Conservation (phyloP, 1,139 yeast genomes). For the Geotrichum macrosporum region DNA sequence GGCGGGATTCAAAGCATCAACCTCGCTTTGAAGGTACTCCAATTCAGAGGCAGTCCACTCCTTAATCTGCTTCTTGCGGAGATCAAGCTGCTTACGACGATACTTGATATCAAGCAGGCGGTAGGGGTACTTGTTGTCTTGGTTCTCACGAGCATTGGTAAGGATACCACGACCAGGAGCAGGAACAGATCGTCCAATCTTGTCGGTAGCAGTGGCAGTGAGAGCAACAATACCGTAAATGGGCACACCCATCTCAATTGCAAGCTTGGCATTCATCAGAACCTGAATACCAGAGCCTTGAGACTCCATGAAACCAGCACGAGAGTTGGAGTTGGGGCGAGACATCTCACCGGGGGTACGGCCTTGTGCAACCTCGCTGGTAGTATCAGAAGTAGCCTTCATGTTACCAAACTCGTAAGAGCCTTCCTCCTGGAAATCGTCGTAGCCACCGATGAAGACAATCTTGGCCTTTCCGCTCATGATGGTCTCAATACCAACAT, state of each 20-base stretch:
- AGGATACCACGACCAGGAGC: constrained; percentile 99
- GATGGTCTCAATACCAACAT: constrained; percentile 90
- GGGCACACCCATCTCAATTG: constrained; percentile 98
- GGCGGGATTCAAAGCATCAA: constrained; percentile 48
- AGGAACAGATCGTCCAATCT: constrained; percentile 98
- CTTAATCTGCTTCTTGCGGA: constrained; percentile 73
- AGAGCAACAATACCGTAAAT: constrained; percentile 91
- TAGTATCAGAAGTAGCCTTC: constrained; percentile 94
- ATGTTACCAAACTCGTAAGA: constrained; percentile 96
- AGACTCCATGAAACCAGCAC: constrained; percentile 98
- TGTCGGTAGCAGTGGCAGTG: constrained; percentile 96
- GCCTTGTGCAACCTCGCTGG: constrained; percentile 85
- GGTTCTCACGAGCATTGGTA: constrained; percentile 96
- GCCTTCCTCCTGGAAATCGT: constrained; percentile 99
- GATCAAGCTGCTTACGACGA: constrained; percentile 85
- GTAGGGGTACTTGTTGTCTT: constrained; percentile 73
- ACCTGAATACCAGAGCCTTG: constrained; percentile 99
- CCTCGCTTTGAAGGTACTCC: constrained; percentile 65
- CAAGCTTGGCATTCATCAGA: constrained; percentile 91
- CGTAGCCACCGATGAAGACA: constrained; percentile 97
- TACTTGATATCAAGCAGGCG: constrained; percentile 84
- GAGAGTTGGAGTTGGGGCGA: constrained; percentile 92
- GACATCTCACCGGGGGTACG: constrained; percentile 99
- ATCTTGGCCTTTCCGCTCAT: constrained; percentile 90
- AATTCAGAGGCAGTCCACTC: constrained; percentile 83